Conservation (phyloP, 1,139 yeast species). For the Scheffersomyces insectosa region DNA sequence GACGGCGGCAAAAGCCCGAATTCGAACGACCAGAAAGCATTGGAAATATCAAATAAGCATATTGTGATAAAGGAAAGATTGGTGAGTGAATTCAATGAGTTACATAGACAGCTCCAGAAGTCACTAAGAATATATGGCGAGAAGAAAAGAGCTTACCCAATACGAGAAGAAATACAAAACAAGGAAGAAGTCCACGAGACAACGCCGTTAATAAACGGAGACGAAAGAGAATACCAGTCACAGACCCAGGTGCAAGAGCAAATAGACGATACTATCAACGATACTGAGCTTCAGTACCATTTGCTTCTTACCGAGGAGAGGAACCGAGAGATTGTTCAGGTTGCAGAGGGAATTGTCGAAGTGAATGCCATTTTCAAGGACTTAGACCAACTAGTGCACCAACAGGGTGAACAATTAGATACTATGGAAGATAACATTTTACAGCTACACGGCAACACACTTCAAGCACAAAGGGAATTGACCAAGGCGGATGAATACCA, state of each 20-base stretch:
- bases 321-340: constrained; percentile 68
- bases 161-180: constrained; percentile 12
- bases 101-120: constrained; percentile 37
- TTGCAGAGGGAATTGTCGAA: constrained; percentile 77
- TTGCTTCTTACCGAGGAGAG: constrained; percentile 68
- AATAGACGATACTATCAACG: constrained; percentile 41
- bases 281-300: constrained; percentile 77
- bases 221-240: constrained; percentile 18
- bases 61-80: constrained; percentile 42
- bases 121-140: constrained; percentile 32
- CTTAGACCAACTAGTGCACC: constrained; percentile 70
- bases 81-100: constrained; percentile 36
- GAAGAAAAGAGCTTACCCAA: constrained; percentile 28
- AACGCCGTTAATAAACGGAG: constrained; percentile 27
- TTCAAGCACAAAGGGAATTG: constrained; percentile 70
- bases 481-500: constrained; percentile 76
- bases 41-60: constrained; percentile 36
- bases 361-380: constrained; percentile 85
- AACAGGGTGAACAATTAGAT: constrained; percentile 84
- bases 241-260: constrained; percentile 32
- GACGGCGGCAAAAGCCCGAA: constrained; percentile 3
- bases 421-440: constrained; percentile 78
- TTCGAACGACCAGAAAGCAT: constrained; percentile 3
- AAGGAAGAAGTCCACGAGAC: constrained; percentile 16
- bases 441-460: constrained; percentile 64